Conservation (phyloP, 2,329 filamentous ascomycete genomes). For the Alternaria gansuensis region DNA sequence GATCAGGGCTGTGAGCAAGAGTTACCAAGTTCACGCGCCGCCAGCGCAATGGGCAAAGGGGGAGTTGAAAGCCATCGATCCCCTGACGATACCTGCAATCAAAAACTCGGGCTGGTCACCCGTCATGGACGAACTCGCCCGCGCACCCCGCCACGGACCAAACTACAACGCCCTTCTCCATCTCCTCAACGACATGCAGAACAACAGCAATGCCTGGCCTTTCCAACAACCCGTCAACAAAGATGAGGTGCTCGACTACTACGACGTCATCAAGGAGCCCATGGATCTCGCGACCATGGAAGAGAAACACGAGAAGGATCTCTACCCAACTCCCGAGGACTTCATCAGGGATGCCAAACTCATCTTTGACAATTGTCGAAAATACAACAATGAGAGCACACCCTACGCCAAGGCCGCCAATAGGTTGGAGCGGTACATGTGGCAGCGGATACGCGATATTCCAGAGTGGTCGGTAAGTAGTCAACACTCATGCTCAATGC, state of each 20-base stretch:
- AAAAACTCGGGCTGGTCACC: conserved; percentile 91
- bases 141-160: conserved; percentile 92
- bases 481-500: not conserved
- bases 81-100: conserved; percentile 86
- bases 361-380: conserved; percentile 92
- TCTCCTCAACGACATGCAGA: conserved; percentile 93
- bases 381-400: conserved; percentile 95
- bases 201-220: conserved; percentile 91
- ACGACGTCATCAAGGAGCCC: conserved; percentile 96
- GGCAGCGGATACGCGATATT: conserved; percentile 87
- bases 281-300: conserved; percentile 99
- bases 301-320: conserved; percentile 89
- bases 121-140: conserved; percentile 96
- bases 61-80: conserved; percentile 73
- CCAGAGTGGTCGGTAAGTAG: conserved; percentile 76
- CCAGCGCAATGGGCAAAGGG: conserved; percentile 86
- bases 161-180: conserved; percentile 95
- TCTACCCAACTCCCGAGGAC: conserved; percentile 90
- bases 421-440: conserved; percentile 94
- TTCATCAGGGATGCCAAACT: conserved; percentile 89
- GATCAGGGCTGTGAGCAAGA: conserved; percentile 89
- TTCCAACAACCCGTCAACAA: conserved; percentile 93
- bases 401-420: conserved; percentile 95
- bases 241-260: conserved; percentile 98
- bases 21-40: conserved; percentile 84